Evolutionary conservation across 1,139 yeast species (phyloP).

Genomic region (Spathaspora sp.): DNA sequence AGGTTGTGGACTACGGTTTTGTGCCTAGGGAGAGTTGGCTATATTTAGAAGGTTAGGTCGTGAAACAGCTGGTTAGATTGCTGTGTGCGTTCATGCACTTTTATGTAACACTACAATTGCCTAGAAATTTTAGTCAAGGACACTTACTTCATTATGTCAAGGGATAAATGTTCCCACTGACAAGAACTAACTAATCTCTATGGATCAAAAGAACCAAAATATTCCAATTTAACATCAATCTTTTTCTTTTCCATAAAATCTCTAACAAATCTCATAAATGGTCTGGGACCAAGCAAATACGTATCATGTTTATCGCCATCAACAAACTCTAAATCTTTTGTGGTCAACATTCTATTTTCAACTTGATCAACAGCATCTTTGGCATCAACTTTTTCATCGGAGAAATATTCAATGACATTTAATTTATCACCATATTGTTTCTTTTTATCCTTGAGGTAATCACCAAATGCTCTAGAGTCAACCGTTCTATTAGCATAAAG

Average conservation of each 20-base stretch:
- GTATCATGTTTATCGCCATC: slow-evolving; percentile 16
- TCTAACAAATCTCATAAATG: slow-evolving; percentile 31
- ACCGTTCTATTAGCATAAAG: slow-evolving; percentile 28
- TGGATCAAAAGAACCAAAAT: slow-evolving; percentile 13
- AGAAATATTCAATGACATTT: slow-evolving; percentile 21
- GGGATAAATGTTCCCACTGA: neutral
- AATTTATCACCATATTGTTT: slow-evolving; percentile 18
- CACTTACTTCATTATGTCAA: neutral
- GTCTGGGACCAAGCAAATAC: slow-evolving; percentile 37
- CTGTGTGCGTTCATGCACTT: too few species aligned
- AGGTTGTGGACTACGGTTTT: too few species aligned
- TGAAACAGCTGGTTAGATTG: too few species aligned
- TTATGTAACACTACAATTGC: neutral
- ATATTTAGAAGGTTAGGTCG: neutral
- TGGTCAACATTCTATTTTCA: slow-evolving; percentile 10
- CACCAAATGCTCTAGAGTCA: slow-evolving; percentile 27
- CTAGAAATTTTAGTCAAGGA: neutral
- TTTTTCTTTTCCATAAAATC: slow-evolving; percentile 11
- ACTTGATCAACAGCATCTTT: slow-evolving; percentile 12
- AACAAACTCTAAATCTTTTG: slow-evolving; percentile 18
- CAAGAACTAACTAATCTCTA: neutral
- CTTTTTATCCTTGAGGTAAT: slow-evolving; percentile 20
- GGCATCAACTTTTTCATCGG: slow-evolving; percentile 10
- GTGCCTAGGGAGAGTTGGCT: too few species aligned
- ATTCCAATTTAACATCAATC: slow-evolving; percentile 15